These are phyloP conservation scores for Lippia alba DNA, from an alignment of 305 asterid genomes.

Conservation along the genomic window DNA sequence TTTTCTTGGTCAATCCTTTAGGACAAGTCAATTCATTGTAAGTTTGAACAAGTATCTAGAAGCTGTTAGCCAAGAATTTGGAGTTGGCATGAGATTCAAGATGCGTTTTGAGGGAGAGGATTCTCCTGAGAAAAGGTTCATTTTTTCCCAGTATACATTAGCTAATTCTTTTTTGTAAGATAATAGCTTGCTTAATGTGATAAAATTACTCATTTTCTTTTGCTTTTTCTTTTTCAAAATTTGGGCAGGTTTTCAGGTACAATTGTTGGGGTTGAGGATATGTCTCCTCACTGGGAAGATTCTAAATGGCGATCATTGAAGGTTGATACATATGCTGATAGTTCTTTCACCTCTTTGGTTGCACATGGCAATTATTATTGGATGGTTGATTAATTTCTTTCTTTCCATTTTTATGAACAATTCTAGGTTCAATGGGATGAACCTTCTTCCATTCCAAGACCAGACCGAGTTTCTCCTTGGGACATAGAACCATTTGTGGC, in stretches of 20 bases:
- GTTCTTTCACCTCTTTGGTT: neutral
- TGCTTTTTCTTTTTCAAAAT: neutral
- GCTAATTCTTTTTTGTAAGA: conserved; percentile 16
- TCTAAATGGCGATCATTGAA: conserved; percentile 81
- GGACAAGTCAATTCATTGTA: conserved; percentile 80
- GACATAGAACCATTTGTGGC: conserved; percentile 75
- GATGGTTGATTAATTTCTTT: neutral
- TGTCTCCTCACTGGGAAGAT: conserved; percentile 65
- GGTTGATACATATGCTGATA: conserved; percentile 40
- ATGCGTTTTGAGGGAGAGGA: conserved; percentile 86
- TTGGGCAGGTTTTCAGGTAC: conserved; percentile 73
- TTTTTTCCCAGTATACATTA: conserved; percentile 36
- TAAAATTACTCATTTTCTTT: neutral
- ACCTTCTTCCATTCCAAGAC: conserved; percentile 63
- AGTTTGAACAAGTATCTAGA: conserved; percentile 72
- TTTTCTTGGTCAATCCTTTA: conserved; percentile 20
- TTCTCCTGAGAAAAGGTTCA: conserved; percentile 76
- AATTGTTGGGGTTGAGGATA: conserved; percentile 70
- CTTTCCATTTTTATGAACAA: neutral
- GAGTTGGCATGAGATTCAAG: conserved; percentile 79
- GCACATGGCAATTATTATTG: neutral
- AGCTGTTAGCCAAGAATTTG: conserved; percentile 58
- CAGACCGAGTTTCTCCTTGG: conserved; percentile 88
- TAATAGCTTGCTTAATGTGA: neutral
- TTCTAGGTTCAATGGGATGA: conserved; percentile 85